phyloP scores from a whole-genome alignment of 2,329 filamentous ascomycete genomes.

The Sporothrix schenckii region DNA sequence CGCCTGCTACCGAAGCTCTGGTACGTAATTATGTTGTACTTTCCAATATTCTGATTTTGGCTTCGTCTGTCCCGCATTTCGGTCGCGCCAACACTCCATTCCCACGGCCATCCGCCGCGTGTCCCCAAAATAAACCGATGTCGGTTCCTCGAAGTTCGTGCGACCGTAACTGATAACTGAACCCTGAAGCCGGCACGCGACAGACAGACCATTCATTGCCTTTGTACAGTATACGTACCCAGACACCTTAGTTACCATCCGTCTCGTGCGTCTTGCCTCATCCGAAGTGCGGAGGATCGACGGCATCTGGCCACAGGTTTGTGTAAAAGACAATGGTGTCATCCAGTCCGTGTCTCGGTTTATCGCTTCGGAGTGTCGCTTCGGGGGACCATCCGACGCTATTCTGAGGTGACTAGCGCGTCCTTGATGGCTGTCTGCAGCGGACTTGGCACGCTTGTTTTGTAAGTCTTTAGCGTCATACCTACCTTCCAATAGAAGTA shows the following conservation, averaged over 20 bases:
- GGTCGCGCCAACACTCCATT: background rate
- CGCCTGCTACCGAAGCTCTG: too few species aligned
- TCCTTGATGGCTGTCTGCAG: background rate
- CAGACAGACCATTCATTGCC: background rate
- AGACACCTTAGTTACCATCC: background rate
- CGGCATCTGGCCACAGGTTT: too few species aligned
- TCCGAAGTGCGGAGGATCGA: background rate
- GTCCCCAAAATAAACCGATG: constrained; percentile 4
- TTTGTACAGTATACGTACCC: background rate
- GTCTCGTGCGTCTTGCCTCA: background rate
- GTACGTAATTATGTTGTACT: too few species aligned
- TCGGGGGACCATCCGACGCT: background rate
- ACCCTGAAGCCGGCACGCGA: background rate
- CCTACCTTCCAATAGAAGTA: background rate
- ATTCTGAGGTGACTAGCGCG: background rate
- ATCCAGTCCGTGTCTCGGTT: background rate
- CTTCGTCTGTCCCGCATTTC: background rate
- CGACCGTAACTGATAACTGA: background rate
- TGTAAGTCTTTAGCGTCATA: background rate
- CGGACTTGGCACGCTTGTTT: background rate
- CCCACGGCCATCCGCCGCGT: background rate
- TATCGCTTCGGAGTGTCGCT: constrained; percentile 19
- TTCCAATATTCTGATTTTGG: too few species aligned
- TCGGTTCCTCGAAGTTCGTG: background rate
- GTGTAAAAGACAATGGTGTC: too few species aligned